Base-by-base conservation (phyloP, 371 early-diverging fungal genomes). In the Gilbertella persicaria region DNA sequence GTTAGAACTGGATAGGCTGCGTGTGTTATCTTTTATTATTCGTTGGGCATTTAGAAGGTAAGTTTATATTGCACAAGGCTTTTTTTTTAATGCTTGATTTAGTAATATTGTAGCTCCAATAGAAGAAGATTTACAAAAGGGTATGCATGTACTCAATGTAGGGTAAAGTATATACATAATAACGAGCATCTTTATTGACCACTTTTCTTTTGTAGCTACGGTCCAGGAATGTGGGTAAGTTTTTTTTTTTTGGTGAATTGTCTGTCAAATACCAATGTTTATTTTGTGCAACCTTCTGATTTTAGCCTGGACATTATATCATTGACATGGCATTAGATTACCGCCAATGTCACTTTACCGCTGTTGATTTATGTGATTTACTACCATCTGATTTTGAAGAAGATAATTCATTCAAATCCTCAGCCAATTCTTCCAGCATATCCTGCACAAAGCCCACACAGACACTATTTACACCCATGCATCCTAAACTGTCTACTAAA, bases 31-130 rank as follows among this genome's bases (percentile, higher is more conserved):
- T 8, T 69, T 56, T 46, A 59, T 69, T 8, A 38, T 65, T 20
- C 49, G 63, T 4, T 69, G 69, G 69, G 58, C 52, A 19, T 65
- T 69, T 48, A 55, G 58, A 58, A 63, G 69, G 66, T 69, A 62
- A 47, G 35, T 28, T 9, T 9, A 28, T 28, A 28, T 5, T 28
- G 9, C 28, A 26, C 24, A 21, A 42, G 20, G 0, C 9, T 30
- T 21, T 40, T 16, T 37, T 53, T 16, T 36, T 19, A 19, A 37
- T 28, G 26, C 13, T 12, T 56, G 29, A 52, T 44, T 19, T 40
- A 69, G 69, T 17, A 24, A 55, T 17, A 35, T 62, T 17, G 14
- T 60, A 20, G 70, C 63, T 3, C 70, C 70, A 38, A 52, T 69
- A 21, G 45, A 57, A 50, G 19, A 44, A 9, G 12, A 53, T 9